phyloP scores from a whole-genome alignment of 2,329 filamentous ascomycete species.

The Colletotrichum costaricense region DNA sequence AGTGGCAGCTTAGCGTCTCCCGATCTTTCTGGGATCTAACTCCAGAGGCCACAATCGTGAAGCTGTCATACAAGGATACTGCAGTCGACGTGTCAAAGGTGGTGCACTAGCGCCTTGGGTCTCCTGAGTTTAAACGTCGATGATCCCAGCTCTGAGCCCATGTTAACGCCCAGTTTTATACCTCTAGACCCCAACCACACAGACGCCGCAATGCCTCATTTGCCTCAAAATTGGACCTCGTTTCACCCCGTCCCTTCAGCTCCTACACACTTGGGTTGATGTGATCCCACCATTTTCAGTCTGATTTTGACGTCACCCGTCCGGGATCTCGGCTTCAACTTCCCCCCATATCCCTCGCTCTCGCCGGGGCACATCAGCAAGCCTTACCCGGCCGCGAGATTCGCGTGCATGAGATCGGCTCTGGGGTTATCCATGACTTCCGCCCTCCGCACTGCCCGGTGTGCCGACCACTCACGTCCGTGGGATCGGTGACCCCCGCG shows the following conservation, averaged over 20 bases:
- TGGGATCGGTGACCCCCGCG: background rate
- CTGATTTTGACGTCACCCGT: slow-evolving; percentile 28
- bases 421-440: slow-evolving; percentile 15
- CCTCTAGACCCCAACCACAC: slow-evolving; percentile 29
- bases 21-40: slow-evolving; percentile 27
- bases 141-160: slow-evolving; percentile 12
- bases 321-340: slow-evolving; percentile 28
- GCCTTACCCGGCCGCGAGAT: slow-evolving; percentile 11
- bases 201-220: slow-evolving; percentile 34
- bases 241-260: slow-evolving; percentile 22
- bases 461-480: slow-evolving; percentile 9
- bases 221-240: slow-evolving; percentile 28
- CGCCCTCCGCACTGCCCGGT: slow-evolving; percentile 4
- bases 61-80: slow-evolving; percentile 29
- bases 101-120: slow-evolving; percentile 19
- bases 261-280: slow-evolving; percentile 12
- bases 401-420: slow-evolving; percentile 30
- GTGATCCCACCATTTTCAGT: slow-evolving; percentile 13
- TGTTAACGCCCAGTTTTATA: slow-evolving; percentile 25
- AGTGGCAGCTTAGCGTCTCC: background rate
- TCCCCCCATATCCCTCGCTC: background rate
- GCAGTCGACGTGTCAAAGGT: slow-evolving; percentile 33
- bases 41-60: slow-evolving; percentile 12
- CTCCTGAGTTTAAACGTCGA: slow-evolving; percentile 18
- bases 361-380: background rate